Base-by-base conservation (phyloP, 805 yeast species). In the Saturnispora bothae region DNA sequence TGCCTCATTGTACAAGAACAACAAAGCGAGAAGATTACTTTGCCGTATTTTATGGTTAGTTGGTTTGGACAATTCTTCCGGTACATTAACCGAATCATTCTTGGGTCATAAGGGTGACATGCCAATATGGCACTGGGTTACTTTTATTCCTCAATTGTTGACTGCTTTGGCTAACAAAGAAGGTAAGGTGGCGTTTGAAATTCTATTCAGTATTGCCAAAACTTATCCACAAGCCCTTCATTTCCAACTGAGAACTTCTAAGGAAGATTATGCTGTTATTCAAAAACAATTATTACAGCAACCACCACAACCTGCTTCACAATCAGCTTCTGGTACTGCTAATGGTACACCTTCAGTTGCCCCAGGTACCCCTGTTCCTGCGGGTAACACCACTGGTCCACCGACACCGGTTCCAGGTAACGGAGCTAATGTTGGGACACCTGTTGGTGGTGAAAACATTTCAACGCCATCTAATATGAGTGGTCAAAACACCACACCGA, bases 81-180 rank as follows among this genome's bases (percentile, higher is more conserved):
- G 94, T 1, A 72, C 86, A 0, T 66, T 92, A 33, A 75, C 94
- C 0, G 77, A 77, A 43, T 95, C 96, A 0, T 89, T 89, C 59
- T 95, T 86, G 40, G 77, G 82, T 35, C 92, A 84, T 57, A 74
- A 88, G 45, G 96, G 97, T 16, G 99, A 94, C 46, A 85, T 85
- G 30, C 98, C 99, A 4, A 95, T 89, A 2, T 92, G 99, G 99
- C 89, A 89, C 58, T 92, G 97, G 97, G 85, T 92, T 32, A 85
- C 97, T 0, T 92, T 82, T 52, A 86, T 92, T 48, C 98, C 98
- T 3, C 98, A 94, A 59, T 66, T 92, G 43, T 65, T 92, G 48
- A 80, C 96, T 0, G 79, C 95, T 0, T 65, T 92, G 43, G 83
- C 96, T 1, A 95, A 86, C 49, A 81, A 77, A 49, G 97, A 92